Evolutionary conservation across 805 yeast genomes (phyloP), one percentile per base, ranked within the genome.

Genomic region (Candida lessepsii): DNA sequence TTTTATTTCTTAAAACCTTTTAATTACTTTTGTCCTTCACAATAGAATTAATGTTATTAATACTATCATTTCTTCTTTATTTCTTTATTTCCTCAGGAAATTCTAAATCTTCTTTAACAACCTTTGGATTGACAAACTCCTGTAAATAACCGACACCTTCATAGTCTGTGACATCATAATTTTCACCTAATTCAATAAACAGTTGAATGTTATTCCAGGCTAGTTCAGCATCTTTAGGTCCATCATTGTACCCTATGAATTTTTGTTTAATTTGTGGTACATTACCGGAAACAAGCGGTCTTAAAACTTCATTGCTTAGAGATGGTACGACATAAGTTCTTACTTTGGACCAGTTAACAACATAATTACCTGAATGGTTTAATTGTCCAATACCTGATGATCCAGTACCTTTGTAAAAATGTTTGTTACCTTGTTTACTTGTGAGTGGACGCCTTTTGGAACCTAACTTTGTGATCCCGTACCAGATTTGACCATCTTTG

Each of bases 351-450:
- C 95, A 91, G 65, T 86, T 76, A 46, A 93, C 76, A 5, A 77
- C 69, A 62, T 88, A 93, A 16, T 77, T 75, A 39, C 96, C 97
- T 45, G 71, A 74, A 25, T 73, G 70, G 39, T 93, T 84, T 57
- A 83, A 79, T 39, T 71, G 73, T 59, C 99, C 99, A 47, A 88
- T 79, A 61, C 97, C 97, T 3, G 95, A 77, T 4, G 99, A 86
- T 43, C 97, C 78, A 16, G 98, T 93, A 71, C 99, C 99, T 63
- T 93, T 93, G 69, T 93, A 93, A 67, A 74, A 86, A 53, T 86
- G 83, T 70, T 90, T 89, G 66, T 93, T 91, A 55, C 99, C 98
- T 59, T 87, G 88, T 56, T 93, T 93, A 16, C 96, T 83, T 16
- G 96, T 84, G 52, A 91, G 69, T 4, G 96, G 76, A 57, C 76